phyloP scores from a whole-genome alignment of 441 rosid species.

The Raphanus hybrid region DNA sequence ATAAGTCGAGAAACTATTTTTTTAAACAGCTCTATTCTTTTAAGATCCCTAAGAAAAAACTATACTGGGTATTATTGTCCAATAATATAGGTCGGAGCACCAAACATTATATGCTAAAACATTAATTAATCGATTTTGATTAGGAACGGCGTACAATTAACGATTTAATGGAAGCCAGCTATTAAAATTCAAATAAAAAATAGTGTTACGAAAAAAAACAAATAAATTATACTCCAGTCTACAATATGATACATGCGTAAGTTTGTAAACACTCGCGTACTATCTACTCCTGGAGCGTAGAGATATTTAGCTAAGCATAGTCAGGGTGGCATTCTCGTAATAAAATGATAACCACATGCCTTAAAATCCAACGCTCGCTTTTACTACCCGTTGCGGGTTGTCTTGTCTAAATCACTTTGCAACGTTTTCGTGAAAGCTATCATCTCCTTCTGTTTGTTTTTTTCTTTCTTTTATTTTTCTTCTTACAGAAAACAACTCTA shows the following conservation, averaged over 20 bases:
- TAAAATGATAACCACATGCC: conserved; percentile 8
- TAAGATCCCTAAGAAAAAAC: conserved; percentile 36
- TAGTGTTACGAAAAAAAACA: neutral
- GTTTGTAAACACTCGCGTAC: conserved; percentile 21
- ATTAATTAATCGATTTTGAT: neutral
- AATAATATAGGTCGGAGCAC: conserved; percentile 31
- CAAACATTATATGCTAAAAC: conserved; percentile 4
- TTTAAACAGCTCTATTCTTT: neutral
- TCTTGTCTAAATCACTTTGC: conserved; percentile 23
- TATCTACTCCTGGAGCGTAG: neutral
- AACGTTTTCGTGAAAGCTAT: conserved; percentile 25
- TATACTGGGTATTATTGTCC: conserved; percentile 27
- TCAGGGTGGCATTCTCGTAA: conserved; percentile 51
- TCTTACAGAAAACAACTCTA: conserved; percentile 34
- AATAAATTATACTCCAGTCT: neutral
- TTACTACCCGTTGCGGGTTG: conserved; percentile 47
- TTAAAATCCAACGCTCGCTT: conserved; percentile 5
- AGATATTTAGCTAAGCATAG: neutral
- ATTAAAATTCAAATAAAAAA: neutral
- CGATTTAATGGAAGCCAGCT: conserved; percentile 25
- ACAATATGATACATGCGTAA: neutral
- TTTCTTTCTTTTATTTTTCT: neutral
- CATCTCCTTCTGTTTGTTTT: conserved; percentile 16
- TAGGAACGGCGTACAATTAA: conserved; percentile 21
- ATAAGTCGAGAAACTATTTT: neutral